Conservation (phyloP, 1,284 basidiomycete species). For the Ustilago cynodontis region DNA sequence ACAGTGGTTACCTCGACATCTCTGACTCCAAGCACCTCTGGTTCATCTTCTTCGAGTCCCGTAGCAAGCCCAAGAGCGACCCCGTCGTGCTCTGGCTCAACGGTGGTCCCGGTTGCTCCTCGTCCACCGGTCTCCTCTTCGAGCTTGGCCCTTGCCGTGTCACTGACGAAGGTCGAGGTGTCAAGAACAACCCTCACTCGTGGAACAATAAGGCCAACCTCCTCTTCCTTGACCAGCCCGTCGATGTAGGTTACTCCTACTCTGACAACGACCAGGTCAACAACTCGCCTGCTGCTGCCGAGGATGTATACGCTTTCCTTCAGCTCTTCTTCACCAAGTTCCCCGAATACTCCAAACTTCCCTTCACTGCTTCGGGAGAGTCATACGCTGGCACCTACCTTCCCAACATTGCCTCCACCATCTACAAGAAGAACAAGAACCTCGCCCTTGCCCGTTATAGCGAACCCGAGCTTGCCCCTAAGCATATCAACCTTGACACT, state of each 20-base stretch:
- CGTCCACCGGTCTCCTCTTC: constrained; percentile 75
- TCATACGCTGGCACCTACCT: constrained; percentile 76
- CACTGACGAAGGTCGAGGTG: constrained; percentile 77
- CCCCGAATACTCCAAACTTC: constrained; percentile 63
- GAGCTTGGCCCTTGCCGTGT: constrained; percentile 89
- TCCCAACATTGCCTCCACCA: constrained; percentile 64
- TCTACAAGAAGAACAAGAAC: constrained; percentile 67
- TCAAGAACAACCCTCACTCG: constrained; percentile 79
- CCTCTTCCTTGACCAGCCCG: constrained; percentile 82
- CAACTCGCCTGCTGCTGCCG: constrained; percentile 79
- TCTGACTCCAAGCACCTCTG: constrained; percentile 86
- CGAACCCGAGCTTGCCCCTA: constrained; percentile 42
- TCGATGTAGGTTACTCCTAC: constrained; percentile 90
- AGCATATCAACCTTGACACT: constrained; percentile 64
- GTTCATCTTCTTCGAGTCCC: constrained; percentile 89
- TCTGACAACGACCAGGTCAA: constrained; percentile 79
- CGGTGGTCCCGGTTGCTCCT: constrained; percentile 77
- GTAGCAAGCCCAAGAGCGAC: constrained; percentile 79
- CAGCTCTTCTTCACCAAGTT: constrained; percentile 80
- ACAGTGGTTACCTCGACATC: constrained; percentile 86
- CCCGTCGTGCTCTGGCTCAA: constrained; percentile 91
- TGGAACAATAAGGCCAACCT: constrained; percentile 81
- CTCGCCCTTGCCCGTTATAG: constrained; percentile 43
- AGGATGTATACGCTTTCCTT: constrained; percentile 90
- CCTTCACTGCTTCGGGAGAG: constrained; percentile 72